A percentile compares a stretch with the other conserved stretches of the same genome.
Conservation (phyloP, 768 basidiomycete genomes). For the Boletus reticulatus region DNA sequence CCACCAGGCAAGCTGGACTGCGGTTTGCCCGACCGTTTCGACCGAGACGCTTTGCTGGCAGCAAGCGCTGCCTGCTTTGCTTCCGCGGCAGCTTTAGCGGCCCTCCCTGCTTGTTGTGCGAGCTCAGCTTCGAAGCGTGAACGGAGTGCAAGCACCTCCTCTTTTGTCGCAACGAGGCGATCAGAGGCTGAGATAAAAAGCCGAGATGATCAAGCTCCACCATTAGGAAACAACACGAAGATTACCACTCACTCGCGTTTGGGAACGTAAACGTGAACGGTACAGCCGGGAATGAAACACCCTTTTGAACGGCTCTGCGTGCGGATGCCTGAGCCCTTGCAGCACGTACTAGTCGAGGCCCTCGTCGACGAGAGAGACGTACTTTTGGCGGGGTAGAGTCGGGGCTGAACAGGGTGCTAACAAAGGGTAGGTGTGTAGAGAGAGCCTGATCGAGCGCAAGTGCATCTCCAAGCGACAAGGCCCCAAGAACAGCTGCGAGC, state of each 20-base stretch:
- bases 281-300: slow-evolving; percentile 45
- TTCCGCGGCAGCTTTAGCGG: slow-evolving; percentile 44
- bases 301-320: slow-evolving; percentile 13
- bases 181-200: slow-evolving; percentile 57
- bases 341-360: slow-evolving; percentile 50
- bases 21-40: slow-evolving; percentile 38
- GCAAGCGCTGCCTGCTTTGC: slow-evolving; percentile 49
- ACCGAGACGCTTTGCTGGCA: slow-evolving; percentile 34
- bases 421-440: slow-evolving; percentile 40
- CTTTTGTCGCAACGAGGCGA: slow-evolving; percentile 63
- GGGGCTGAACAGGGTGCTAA: slow-evolving; percentile 35
- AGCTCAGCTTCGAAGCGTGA: slow-evolving; percentile 73
- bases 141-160: slow-evolving; percentile 64
- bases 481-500: slow-evolving; percentile 66
- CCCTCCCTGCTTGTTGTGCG: slow-evolving; percentile 62
- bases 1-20: slow-evolving; percentile 33
- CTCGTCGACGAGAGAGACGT: slow-evolving; percentile 55
- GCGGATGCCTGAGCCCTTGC: slow-evolving; percentile 23
- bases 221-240: slow-evolving; percentile 20
- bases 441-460: slow-evolving; percentile 79
- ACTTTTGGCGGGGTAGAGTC: slow-evolving; percentile 35
- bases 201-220: slow-evolving; percentile 28
- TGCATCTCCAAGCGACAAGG: slow-evolving; percentile 63
- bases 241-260: slow-evolving; percentile 66
- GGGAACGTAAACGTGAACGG: slow-evolving; percentile 62